Conservation (phyloP, 2,329 filamentous ascomycete species). For the Diaporthe vexans region DNA sequence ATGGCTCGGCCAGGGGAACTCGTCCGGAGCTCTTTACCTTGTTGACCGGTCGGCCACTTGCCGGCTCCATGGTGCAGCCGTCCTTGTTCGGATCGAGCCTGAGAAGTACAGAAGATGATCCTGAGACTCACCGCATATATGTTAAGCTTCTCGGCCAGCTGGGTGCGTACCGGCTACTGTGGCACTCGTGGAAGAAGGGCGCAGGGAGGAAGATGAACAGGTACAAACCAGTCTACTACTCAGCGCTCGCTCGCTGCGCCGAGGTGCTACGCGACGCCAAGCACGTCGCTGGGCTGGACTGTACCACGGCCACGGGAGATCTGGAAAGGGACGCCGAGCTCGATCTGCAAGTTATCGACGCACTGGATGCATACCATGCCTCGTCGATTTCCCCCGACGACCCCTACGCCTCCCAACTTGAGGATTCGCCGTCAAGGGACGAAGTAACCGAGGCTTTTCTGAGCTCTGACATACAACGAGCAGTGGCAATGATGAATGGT, state of each 20-base stretch:
- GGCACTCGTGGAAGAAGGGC: conserved; percentile 34
- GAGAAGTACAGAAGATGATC: neutral
- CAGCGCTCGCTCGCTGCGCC: conserved; percentile 36
- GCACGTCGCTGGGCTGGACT: conserved; percentile 8
- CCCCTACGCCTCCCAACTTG: neutral
- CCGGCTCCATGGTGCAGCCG: conserved; percentile 7
- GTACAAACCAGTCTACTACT: neutral
- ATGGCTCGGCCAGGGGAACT: conserved; percentile 26
- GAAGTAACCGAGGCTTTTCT: neutral
- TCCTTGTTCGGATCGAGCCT: conserved; percentile 37
- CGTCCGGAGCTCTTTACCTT: conserved; percentile 44
- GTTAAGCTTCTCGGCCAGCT: conserved; percentile 43
- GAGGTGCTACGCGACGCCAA: conserved; percentile 29
- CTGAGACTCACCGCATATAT: conserved; percentile 27
- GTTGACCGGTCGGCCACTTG: conserved; percentile 41
- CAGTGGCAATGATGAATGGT: neutral
- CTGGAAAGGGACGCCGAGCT: conserved; percentile 34
- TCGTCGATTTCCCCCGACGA: neutral
- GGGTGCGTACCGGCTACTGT: conserved; percentile 42
- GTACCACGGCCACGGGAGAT: conserved; percentile 21
- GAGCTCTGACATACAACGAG: conserved; percentile 5
- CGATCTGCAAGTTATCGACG: conserved; percentile 34
- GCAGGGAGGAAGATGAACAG: neutral
- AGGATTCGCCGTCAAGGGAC: neutral
- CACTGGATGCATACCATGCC: conserved; percentile 29